A percentile compares a stretch with the other conserved stretches of the same genome.
phyloP scores from a whole-genome alignment of 805 yeast genomes.

The Pichia exigua region DNA sequence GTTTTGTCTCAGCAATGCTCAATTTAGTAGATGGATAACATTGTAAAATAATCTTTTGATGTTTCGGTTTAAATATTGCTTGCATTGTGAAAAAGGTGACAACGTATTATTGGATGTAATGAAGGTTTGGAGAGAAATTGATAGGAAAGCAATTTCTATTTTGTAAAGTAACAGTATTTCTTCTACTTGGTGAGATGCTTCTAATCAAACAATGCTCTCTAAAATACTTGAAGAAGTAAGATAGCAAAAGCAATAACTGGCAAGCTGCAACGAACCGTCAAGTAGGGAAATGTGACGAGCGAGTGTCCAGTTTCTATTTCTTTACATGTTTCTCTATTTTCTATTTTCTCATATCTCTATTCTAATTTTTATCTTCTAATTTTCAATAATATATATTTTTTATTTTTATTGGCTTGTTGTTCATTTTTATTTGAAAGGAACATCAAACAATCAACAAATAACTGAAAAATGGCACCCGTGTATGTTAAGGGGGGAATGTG shows the following conservation, averaged over 20 bases:
- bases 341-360: too few relatives aligned
- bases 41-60: conserved; percentile 80
- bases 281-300: neutral
- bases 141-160: too few relatives aligned
- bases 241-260: neutral
- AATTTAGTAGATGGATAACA: conserved; percentile 84
- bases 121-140: neutral
- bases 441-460: neutral
- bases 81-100: neutral
- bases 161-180: too few relatives aligned
- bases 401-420: too few relatives aligned
- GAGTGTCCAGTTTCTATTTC: neutral
- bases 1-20: conserved; percentile 62
- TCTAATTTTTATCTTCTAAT: neutral
- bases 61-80: conserved; percentile 50
- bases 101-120: neutral
- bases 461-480: conserved; percentile 43
- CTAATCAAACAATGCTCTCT: neutral
- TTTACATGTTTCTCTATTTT: neutral
- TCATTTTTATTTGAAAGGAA: neutral
- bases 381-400: too few relatives aligned
- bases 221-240: neutral
- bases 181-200: neutral
- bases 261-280: neutral
- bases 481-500: conserved; percentile 86